Evolutionary conservation across 768 basidiomycete genomes (phyloP).

Genomic region (Lentinula lateritia): DNA sequence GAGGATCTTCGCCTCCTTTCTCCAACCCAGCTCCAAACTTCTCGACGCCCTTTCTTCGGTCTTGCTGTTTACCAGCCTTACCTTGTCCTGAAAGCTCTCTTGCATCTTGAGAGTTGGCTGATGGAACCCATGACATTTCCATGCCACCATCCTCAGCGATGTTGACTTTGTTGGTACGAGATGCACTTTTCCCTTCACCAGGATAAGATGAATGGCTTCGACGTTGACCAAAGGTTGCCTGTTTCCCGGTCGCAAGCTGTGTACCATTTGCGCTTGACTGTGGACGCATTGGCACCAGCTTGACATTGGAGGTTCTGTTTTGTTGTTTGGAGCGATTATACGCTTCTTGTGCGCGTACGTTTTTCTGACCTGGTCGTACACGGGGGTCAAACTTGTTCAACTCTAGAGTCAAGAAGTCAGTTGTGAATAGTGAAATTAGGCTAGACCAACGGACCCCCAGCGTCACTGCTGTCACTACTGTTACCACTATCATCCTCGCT

Average conservation of each 20-base stretch:
- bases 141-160: conserved; percentile 53
- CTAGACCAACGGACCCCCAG: conserved; percentile 36
- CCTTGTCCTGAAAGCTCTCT: conserved; percentile 14
- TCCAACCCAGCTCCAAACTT: conserved; percentile 88
- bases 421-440: not conserved
- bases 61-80: conserved; percentile 27
- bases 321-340: conserved; percentile 34
- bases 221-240: conserved; percentile 70
- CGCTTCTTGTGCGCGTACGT: conserved; percentile 40
- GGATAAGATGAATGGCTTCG: conserved; percentile 23
- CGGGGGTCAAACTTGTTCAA: conserved; percentile 48
- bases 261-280: conserved; percentile 21
- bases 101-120: conserved; percentile 29
- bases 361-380: conserved; percentile 41
- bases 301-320: conserved; percentile 49
- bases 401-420: conserved; percentile 18
- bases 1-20: conserved; percentile 54
- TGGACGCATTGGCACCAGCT: conserved; percentile 62
- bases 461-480: conserved; percentile 49
- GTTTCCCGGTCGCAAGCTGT: conserved; percentile 31
- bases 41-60: conserved; percentile 59
- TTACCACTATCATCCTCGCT: conserved; percentile 37
- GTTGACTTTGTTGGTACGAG: conserved; percentile 14
- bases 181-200: conserved; percentile 10
- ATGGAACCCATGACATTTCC: conserved; percentile 83